These are phyloP conservation scores for Monosporascus sp. DNA, from an alignment of 2,329 filamentous ascomycete species.

Conservation along the genomic window DNA sequence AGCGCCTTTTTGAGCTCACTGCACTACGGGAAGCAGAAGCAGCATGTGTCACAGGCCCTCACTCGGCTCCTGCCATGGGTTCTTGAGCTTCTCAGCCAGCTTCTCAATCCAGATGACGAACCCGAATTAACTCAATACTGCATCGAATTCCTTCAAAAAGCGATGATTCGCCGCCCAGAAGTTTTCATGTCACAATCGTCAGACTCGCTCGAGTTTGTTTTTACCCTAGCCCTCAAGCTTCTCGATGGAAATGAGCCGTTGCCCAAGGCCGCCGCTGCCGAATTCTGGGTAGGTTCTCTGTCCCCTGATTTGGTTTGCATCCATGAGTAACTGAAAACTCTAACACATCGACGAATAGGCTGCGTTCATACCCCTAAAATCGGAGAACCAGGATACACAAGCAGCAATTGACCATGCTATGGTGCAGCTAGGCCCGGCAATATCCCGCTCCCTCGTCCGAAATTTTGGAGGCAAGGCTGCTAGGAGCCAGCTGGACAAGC, in stretches of 20 bases:
- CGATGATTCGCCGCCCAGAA: slow-evolving; percentile 56
- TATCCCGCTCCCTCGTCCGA: slow-evolving; percentile 55
- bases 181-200: slow-evolving; percentile 57
- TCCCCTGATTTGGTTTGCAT: not conserved
- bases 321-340: not conserved
- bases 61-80: slow-evolving; percentile 56
- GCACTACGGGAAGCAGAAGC: slow-evolving; percentile 35
- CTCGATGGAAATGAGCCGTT: slow-evolving; percentile 67
- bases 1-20: slow-evolving; percentile 64
- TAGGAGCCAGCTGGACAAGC: slow-evolving; percentile 66
- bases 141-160: slow-evolving; percentile 64
- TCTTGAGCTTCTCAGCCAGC: slow-evolving; percentile 53
- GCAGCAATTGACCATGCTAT: slow-evolving; percentile 45
- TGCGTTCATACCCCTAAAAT: slow-evolving; percentile 45
- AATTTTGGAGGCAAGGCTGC: slow-evolving; percentile 65
- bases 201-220: slow-evolving; percentile 57
- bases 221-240: slow-evolving; percentile 66
- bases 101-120: slow-evolving; percentile 61
- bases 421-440: slow-evolving; percentile 53
- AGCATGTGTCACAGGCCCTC: slow-evolving; percentile 43
- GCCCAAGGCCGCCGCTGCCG: slow-evolving; percentile 67
- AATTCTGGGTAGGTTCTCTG: slow-evolving; percentile 62
- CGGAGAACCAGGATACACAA: slow-evolving; percentile 37
- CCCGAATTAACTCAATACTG: slow-evolving; percentile 68
- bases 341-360: slow-evolving; percentile 32